Base-by-base conservation (phyloP, 2,329 filamentous ascomycete genomes). In the Aspergillus tubingensis region DNA sequence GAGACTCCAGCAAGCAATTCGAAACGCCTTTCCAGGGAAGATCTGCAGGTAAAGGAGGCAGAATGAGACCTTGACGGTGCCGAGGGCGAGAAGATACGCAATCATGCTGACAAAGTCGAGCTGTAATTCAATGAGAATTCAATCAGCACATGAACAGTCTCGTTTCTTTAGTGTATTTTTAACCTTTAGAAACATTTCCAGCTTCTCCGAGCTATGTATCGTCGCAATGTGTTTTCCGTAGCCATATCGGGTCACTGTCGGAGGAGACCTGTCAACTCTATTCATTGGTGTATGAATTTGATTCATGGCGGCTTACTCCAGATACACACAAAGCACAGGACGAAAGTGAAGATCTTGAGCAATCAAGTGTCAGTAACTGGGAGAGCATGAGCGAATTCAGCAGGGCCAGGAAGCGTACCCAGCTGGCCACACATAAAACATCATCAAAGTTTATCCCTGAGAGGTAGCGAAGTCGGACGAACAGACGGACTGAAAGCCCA, bases 71-170 rank as follows among this genome's bases (percentile, higher is more conserved):
- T 67, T 64, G 66, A 79, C 61, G 32, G 71, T 65, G 19, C 67
- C 65, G 3, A 73, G 60, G 8, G 70, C 65, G 43, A 71, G 67
- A 8, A 73, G 65, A 44, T 73, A 65, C n/a, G 62, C 57, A 21
- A 65, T 57, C 32, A 50, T 52, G 8, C 52, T 59, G 27, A 62
- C 59, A 25, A 65, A 60, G 32, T 58, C 54, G 13, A 65, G 59
- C 63, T 65, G 19, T 23, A 54, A 21, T 10, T 5, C 32, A 8
- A 19, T 36, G 6, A 39, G 11, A 36, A 36, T 44, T 44, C 5
- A 2, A 6, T 44, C 8, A 54, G 52, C 41, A 25, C 3, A 36
- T 36, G 10, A 10, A 8, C 10, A 11, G 55, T 10, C 23, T 39
- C 27, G 5, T 49, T 27, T 1, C 4, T 7, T 7, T 8, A 23